Percentiles rank a stretch among this genome's conserved stretches.
phyloP scores from a whole-genome alignment of 441 rosid species.

The Populus trichocarpa region DNA sequence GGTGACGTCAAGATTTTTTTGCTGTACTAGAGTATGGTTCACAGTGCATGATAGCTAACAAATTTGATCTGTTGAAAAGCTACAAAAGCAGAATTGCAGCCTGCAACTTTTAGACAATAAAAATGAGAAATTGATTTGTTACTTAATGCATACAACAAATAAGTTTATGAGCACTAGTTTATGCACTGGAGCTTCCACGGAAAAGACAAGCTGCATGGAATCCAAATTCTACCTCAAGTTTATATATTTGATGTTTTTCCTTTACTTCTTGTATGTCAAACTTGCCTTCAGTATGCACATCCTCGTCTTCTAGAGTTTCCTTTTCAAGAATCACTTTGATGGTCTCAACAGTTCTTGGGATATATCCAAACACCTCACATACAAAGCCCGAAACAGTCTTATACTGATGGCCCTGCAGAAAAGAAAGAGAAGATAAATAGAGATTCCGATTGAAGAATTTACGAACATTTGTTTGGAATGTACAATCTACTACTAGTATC shows the following conservation, averaged over 20 bases:
- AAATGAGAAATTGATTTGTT: too few species aligned
- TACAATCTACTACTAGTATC: too few species aligned
- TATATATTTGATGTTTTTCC: slow-evolving; percentile 71
- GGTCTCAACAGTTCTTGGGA: slow-evolving; percentile 94
- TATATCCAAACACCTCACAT: slow-evolving; percentile 96
- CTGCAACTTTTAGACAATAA: background rate
- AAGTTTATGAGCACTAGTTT: background rate
- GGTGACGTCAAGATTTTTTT: background rate
- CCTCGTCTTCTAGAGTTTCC: slow-evolving; percentile 72
- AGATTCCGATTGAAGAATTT: slow-evolving; percentile 3
- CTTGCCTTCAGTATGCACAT: slow-evolving; percentile 51
- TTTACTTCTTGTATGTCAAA: slow-evolving; percentile 63
- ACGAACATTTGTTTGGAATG: background rate
- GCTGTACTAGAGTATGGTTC: background rate
- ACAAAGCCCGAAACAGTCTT: slow-evolving; percentile 97
- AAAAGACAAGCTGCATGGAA: slow-evolving; percentile 3
- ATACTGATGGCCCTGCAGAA: slow-evolving; percentile 82
- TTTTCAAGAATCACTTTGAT: slow-evolving; percentile 75
- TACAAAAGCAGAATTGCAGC: background rate
- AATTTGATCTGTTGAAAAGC: background rate
- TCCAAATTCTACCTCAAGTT: slow-evolving; percentile 66
- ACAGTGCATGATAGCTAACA: background rate
- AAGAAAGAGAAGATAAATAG: slow-evolving; percentile 1
- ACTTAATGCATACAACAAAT: too few species aligned
- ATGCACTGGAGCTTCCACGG: background rate